A percentile compares a stretch with the other conserved stretches of the same genome.
These are phyloP conservation scores for Diaporthe humulicola DNA, from an alignment of 2,329 filamentous ascomycete species.

Conservation along the genomic window DNA sequence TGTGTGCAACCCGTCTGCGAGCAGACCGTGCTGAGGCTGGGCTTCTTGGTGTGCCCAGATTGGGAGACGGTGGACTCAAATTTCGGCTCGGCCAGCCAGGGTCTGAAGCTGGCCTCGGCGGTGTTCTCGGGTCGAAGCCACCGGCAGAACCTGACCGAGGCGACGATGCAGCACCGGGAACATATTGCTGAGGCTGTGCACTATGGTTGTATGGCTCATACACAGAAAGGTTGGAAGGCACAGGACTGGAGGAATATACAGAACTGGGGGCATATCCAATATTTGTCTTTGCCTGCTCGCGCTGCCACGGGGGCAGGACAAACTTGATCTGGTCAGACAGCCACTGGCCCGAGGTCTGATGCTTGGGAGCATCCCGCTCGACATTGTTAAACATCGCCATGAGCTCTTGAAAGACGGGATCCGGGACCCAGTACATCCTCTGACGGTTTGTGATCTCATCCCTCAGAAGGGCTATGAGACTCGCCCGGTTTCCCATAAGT, in stretches of 20 bases:
- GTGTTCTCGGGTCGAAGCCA: background rate
- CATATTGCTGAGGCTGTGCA: background rate
- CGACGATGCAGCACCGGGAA: background rate
- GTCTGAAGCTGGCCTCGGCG: background rate
- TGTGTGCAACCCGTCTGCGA: background rate
- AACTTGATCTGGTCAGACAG: background rate
- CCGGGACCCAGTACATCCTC: background rate
- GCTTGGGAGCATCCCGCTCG: background rate
- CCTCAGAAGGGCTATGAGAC: background rate
- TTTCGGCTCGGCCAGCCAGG: background rate
- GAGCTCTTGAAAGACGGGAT: background rate
- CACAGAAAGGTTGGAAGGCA: no score
- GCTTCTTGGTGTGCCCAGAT: background rate
- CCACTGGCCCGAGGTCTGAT: background rate
- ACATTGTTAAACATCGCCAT: conserved; percentile 10
- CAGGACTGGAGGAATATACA: no score
- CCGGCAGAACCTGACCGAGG: background rate
- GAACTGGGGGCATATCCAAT: background rate
- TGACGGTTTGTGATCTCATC: background rate
- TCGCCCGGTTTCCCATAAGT: background rate
- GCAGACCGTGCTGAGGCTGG: background rate
- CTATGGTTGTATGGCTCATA: background rate
- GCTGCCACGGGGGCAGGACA: conserved; percentile 6
- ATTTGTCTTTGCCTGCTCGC: background rate
- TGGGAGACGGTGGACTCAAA: background rate